Evolutionary conservation across 1,284 basidiomycete species (phyloP).

Genomic region (Ganoderma sp.): DNA sequence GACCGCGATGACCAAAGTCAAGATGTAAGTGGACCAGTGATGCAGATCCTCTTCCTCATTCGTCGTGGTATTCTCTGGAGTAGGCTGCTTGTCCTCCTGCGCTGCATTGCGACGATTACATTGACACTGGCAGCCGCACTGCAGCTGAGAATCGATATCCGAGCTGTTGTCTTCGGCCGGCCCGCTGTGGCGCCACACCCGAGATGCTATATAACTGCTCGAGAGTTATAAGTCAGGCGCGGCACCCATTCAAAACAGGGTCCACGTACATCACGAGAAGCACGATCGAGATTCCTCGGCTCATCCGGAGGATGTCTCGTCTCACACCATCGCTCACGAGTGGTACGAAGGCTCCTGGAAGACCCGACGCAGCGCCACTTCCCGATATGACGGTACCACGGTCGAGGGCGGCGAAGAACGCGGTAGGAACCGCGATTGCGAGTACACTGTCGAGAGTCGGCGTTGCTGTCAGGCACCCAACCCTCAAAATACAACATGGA

Average conservation of each 20-base stretch:
- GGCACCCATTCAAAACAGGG: neutral
- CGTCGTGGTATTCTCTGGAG: neutral
- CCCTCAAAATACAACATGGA: neutral
- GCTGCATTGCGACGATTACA: neutral
- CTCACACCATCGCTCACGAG: constrained; percentile 38
- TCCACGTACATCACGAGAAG: constrained; percentile 60
- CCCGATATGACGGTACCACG: constrained; percentile 36
- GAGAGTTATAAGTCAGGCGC: neutral
- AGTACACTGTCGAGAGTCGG: constrained; percentile 52
- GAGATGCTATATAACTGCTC: constrained; percentile 62
- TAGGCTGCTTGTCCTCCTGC: neutral
- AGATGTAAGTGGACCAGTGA: constrained; percentile 59
- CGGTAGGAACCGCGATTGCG: constrained; percentile 62
- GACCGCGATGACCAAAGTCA: constrained; percentile 55
- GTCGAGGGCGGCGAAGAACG: constrained; percentile 66
- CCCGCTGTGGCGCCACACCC: constrained; percentile 47
- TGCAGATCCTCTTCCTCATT: constrained; percentile 61
- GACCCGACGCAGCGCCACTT: neutral
- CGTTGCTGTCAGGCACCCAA: neutral
- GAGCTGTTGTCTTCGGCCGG: neutral
- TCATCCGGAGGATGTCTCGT: constrained; percentile 57
- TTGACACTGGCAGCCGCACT: neutral
- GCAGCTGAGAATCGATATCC: neutral
- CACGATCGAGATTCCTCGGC: constrained; percentile 64
- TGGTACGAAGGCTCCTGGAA: constrained; percentile 19